A percentile compares a stretch with the other conserved stretches of the same genome.
These are phyloP conservation scores for Chalaropsis thielavioides DNA, from an alignment of 2,329 filamentous ascomycete genomes.

Conservation along the genomic window DNA sequence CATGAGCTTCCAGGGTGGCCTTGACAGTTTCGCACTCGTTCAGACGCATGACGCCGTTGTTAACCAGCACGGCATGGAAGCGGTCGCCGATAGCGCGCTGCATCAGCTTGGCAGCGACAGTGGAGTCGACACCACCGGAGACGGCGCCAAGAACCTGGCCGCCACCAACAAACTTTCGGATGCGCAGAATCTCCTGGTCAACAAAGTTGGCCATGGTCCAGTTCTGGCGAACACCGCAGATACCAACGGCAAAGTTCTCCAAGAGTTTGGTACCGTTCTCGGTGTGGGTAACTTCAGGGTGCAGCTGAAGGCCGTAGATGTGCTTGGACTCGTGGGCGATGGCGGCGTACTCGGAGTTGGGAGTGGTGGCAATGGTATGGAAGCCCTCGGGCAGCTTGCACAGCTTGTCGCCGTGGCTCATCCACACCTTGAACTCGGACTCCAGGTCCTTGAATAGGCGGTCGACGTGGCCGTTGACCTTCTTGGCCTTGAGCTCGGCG, in stretches of 20 bases:
- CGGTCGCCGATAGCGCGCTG: constrained; percentile 67
- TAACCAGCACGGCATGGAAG: constrained; percentile 72
- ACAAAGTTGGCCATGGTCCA: constrained; percentile 84
- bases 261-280: constrained; percentile 55
- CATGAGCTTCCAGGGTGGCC: constrained; percentile 60
- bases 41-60: constrained; percentile 74
- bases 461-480: constrained; percentile 50
- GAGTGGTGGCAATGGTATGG: constrained; percentile 55
- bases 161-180: constrained; percentile 66
- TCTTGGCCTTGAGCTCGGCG: constrained; percentile 48
- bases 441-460: constrained; percentile 64
- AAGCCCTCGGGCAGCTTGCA: constrained; percentile 58
- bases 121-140: constrained; percentile 71
- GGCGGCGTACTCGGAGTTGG: constrained; percentile 64
- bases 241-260: constrained; percentile 68
- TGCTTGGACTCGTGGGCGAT: constrained; percentile 58
- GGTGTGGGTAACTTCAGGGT: constrained; percentile 68
- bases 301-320: constrained; percentile 76
- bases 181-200: constrained; percentile 64
- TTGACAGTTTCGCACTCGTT: constrained; percentile 76
- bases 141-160: constrained; percentile 52
- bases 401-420: constrained; percentile 86
- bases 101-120: constrained; percentile 77
- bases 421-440: constrained; percentile 46
- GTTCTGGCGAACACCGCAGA: constrained; percentile 60